Evolutionary conservation across 305 asterid genomes (phyloP), one percentile per base, ranked within the genome.

Genomic region (Euphrasia arctica): DNA sequence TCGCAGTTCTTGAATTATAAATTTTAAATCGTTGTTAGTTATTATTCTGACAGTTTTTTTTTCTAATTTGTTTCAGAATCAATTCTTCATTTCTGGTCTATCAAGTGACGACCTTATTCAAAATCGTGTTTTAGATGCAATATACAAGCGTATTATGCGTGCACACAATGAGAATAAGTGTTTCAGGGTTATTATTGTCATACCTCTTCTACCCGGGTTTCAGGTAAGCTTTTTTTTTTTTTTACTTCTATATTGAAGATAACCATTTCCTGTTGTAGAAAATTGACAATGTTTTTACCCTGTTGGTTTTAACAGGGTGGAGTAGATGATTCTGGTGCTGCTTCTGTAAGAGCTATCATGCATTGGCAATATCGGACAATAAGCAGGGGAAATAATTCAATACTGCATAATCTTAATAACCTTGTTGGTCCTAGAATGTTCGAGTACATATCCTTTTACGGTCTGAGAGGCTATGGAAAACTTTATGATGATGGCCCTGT

Each of bases 291-390:
- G 18, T 36, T 52, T 68, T 70, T 13, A 63, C 62, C 51, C 12
- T 68, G 42, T 68, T 72, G 50, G 64, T 55, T 63, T 71, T 70
- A 62, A 73, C 75, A 92, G 97, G 98, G 98, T 60, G 97, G 98
- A 64, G 83, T 90, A 78, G 98, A 92, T 82, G 97, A 92, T 77
- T 88, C 91, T 70, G 97, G 98, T 70, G 97, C 98, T 62, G 98
- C 98, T 70, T 90, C 98, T 72, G 96, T 90, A 69, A 81, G 98
- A 76, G 98, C 98, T 70, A 90, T 92, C 72, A 90, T 92, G 96
- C 98, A 87, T 78, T 92, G 98, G 98, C 96, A 90, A 70, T 90
- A 89, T 70, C 85, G 97, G 68, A 85, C 97, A 72, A 90, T 92
- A 69, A 79, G 79, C 77, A 79, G 96, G 72, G 97, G 97, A 60